Conservation (phyloP, 768 basidiomycete species). For the Mycena chlorophos region DNA sequence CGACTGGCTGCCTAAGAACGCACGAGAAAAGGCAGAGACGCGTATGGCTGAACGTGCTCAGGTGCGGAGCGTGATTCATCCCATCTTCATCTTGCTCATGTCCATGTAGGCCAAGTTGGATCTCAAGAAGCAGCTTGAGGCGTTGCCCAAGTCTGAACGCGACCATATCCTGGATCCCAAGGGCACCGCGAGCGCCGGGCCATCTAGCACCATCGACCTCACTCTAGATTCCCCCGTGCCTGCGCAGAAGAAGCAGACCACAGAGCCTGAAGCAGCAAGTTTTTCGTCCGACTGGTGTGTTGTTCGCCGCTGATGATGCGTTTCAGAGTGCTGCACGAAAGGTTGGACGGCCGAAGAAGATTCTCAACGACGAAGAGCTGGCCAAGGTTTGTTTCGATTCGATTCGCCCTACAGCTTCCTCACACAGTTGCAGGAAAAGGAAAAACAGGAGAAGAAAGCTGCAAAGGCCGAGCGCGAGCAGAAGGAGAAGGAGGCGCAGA, state of each 20-base stretch:
- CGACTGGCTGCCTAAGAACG: conserved; percentile 68
- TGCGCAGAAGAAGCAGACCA: conserved; percentile 34
- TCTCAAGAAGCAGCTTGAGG: conserved; percentile 53
- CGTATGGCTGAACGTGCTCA: conserved; percentile 66
- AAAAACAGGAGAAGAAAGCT: conserved; percentile 63
- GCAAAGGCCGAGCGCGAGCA: conserved; percentile 72
- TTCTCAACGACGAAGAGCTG: conserved; percentile 55
- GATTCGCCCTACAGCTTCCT: background rate
- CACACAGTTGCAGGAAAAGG: conserved; percentile 56
- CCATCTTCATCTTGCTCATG: conserved; percentile 1
- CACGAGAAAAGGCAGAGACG: conserved; percentile 58
- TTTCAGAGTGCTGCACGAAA: conserved; percentile 16
- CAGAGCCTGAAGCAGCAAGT: conserved; percentile 42
- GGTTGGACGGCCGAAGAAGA: conserved; percentile 49
- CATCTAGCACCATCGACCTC: conserved; percentile 22
- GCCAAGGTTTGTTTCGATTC: conserved; percentile 45
- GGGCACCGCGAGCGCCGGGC: conserved; percentile 36
- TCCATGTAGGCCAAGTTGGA: conserved; percentile 57
- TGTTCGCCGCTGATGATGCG: background rate
- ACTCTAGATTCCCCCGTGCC: conserved; percentile 27
- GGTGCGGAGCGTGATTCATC: conserved; percentile 39
- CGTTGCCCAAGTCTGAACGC: conserved; percentile 58
- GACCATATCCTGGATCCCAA: conserved; percentile 57
- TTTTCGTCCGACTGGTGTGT: conserved; percentile 12
- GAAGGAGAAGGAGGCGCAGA: conserved; percentile 67